Base-by-base conservation (phyloP, 768 basidiomycete genomes). In the Termitomyces sp. region DNA sequence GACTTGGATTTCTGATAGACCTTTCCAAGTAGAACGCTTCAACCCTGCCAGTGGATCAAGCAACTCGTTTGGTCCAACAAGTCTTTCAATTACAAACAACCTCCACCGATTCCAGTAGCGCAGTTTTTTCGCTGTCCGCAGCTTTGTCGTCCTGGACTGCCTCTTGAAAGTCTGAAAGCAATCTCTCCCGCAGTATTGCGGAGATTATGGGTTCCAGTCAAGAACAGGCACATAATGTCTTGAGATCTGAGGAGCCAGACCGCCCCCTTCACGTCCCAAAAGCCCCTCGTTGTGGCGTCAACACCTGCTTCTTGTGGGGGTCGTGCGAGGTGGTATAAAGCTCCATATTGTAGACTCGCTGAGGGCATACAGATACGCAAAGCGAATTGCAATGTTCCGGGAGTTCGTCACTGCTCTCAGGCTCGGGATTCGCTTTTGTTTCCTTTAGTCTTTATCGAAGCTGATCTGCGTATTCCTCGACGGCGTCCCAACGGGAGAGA, bases 261-360 rank as follows among this genome's bases (percentile, higher is more conserved):
- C 58, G 46, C 23, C 51, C 39, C 56, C 2, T 52, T 29, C 7
- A 48, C 12, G 33, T 57, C 56, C 20, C 50, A 50, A 10, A 46
- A 46, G 2, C 50, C 38, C 18, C 29, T 54, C 9, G 38, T 44
- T 31, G 38, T 20, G 27, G 44, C 38, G 27, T 54, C 54, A 3
- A 42, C 27, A 32, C 59, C 57, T n/a, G 54, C 57, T 18, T 39
- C 50, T 7, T 55, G 49, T 18, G 57, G 50, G 7, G 56, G 39
- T 36, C 57, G 27, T 2, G 57, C 56, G 12, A 61, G 54, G 39
- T 56, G 57, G 44, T 61, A 61, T n/a, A 61, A 56, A 13, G 47
- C 38, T 58, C 36, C 3, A 41, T 32, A 41, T 32, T 20, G 11
- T 22, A n/a, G 48, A 27, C n/a, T 59, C 46, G 12, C 20, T 41